These are phyloP conservation scores for Dioscorea dumetorum DNA, from an alignment of 106 monocot genomes.

Conservation along the genomic window DNA sequence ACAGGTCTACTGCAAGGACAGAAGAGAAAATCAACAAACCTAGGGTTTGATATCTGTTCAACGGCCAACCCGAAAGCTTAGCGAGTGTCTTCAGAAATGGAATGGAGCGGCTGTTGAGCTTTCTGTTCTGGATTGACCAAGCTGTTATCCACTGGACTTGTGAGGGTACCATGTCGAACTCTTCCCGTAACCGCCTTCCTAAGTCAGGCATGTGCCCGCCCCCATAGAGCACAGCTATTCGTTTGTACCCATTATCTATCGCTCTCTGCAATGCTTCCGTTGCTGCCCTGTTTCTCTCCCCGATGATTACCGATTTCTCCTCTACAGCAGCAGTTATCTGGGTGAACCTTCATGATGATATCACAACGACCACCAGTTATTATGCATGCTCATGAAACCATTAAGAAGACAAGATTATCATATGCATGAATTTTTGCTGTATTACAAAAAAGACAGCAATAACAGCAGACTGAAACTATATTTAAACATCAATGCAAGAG, in stretches of 20 bases:
- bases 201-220: conserved; percentile 96
- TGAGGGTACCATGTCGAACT: conserved; percentile 75
- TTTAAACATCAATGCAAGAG: too few species aligned
- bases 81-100: conserved; percentile 58
- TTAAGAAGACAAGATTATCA: too few species aligned
- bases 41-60: conserved; percentile 69
- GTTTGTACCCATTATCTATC: conserved; percentile 49
- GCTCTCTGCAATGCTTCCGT: conserved; percentile 51
- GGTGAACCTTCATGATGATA: conserved; percentile 53
- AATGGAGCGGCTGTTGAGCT: conserved; percentile 35
- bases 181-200: conserved; percentile 51
- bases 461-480: too few species aligned
- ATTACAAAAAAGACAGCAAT: too few species aligned
- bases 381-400: too few species aligned
- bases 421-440: too few species aligned
- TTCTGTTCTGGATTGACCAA: conserved; percentile 61
- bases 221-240: conserved; percentile 75
- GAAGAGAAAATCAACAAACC: conserved; percentile 59
- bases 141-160: conserved; percentile 74
- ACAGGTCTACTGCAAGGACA: conserved; percentile 70
- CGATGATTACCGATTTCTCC: conserved; percentile 80
- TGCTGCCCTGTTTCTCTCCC: conserved; percentile 79
- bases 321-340: conserved; percentile 45
- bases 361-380: neutral
- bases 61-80: conserved; percentile 51